These are phyloP conservation scores for Blastobotrys persicus DNA, from an alignment of 1,139 yeast genomes.

Conservation along the genomic window DNA sequence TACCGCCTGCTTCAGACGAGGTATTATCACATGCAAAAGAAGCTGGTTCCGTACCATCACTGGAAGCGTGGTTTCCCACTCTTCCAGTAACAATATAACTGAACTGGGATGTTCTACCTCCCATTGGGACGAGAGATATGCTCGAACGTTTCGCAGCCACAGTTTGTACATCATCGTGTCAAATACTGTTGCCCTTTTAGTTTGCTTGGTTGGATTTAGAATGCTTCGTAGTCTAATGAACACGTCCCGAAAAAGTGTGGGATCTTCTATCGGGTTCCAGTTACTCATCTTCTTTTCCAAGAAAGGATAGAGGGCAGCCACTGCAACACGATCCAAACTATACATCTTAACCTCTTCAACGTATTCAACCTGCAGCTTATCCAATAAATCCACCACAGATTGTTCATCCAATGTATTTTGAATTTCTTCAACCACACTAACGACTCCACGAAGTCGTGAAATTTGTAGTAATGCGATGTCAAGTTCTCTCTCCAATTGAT, in stretches of 20 bases:
- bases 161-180: slow-evolving; percentile 39
- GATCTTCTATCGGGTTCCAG: slow-evolving; percentile 44
- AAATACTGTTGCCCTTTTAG: slow-evolving; percentile 25
- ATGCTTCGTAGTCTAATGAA: slow-evolving; percentile 32
- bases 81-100: slow-evolving; percentile 38
- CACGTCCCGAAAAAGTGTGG: slow-evolving; percentile 30
- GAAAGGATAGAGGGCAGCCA: slow-evolving; percentile 35
- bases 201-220: slow-evolving; percentile 14
- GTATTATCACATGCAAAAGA: slow-evolving; percentile 36
- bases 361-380: slow-evolving; percentile 29
- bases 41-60: slow-evolving; percentile 34
- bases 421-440: slow-evolving; percentile 14
- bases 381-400: slow-evolving; percentile 23
- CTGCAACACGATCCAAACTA: slow-evolving; percentile 32
- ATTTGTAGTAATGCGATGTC: slow-evolving; percentile 23
- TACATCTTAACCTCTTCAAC: slow-evolving; percentile 23
- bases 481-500: slow-evolving; percentile 23
- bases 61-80: slow-evolving; percentile 45
- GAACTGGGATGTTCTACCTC: slow-evolving; percentile 33
- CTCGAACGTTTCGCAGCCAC: slow-evolving; percentile 40
- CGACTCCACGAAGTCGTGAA: slow-evolving; percentile 16
- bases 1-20: slow-evolving; percentile 39
- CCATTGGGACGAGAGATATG: slow-evolving; percentile 39
- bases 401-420: slow-evolving; percentile 10
- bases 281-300: slow-evolving; percentile 27